A percentile compares a stretch with the other conserved stretches of the same genome.
Conservation (phyloP, 495 filamentous ascomycete genomes). For the Friedmanniomyces endolithicus region DNA sequence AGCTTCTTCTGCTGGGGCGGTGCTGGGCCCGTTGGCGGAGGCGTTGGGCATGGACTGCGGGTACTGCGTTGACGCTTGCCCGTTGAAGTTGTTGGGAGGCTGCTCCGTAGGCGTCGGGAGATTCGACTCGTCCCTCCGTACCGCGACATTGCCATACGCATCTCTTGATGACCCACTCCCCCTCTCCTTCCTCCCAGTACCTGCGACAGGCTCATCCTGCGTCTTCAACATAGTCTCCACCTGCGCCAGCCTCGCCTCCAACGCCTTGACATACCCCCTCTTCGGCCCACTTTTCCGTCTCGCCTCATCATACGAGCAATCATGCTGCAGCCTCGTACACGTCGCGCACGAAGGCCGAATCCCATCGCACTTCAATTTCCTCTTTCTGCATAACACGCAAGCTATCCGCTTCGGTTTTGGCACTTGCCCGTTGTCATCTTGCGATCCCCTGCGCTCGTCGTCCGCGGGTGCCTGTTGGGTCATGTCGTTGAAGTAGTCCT, state of each 20-base stretch:
- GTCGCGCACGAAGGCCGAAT: conserved; percentile 80
- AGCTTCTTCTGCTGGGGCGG: conserved; percentile 21
- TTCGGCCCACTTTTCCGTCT: conserved; percentile 97
- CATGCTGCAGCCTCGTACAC: conserved; percentile 76
- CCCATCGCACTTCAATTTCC: conserved; percentile 78
- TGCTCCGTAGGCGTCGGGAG: conserved; percentile 5
- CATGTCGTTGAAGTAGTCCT: conserved; percentile 45
- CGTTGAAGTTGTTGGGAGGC: not conserved
- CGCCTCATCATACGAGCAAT: conserved; percentile 90
- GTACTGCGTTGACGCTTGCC: not conserved
- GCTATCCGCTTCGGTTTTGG: conserved; percentile 87
- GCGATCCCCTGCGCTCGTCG: conserved; percentile 26
- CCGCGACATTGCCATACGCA: conserved; percentile 1
- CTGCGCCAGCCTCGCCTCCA: conserved; percentile 82
- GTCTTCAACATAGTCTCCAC: conserved; percentile 85
- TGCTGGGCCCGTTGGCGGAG: not conserved
- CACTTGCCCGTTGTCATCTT: conserved; percentile 47
- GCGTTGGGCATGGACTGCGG: not conserved
- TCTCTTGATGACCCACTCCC: not conserved
- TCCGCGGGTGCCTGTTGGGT: conserved; percentile 33
- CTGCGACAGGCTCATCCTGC: conserved; percentile 37
- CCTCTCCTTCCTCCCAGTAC: not conserved
- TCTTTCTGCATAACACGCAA: conserved; percentile 89
- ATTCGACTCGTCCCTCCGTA: not conserved
- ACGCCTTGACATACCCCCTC: conserved; percentile 91